Conservation (phyloP, 1,139 yeast species). For the Spathaspora jeffriesii region DNA sequence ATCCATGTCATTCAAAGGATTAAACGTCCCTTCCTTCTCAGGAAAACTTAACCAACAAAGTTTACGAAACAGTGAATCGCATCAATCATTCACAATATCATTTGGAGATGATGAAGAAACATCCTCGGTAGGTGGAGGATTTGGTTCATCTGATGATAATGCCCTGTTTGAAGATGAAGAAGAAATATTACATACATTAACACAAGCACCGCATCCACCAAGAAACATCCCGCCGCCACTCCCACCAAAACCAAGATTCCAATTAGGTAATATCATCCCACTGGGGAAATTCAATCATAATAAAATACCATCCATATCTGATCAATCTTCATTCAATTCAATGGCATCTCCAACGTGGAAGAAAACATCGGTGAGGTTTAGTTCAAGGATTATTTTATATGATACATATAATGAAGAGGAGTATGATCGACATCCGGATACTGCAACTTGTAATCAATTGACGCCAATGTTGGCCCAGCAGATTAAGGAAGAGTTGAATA, state of each 20-base stretch:
- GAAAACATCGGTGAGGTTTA: conserved; percentile 60
- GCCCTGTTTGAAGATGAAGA: conserved; percentile 10
- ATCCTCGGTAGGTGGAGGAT: conserved; percentile 26
- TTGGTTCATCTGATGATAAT: conserved; percentile 22
- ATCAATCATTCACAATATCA: conserved; percentile 44
- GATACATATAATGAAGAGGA: conserved; percentile 86
- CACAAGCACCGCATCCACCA: too few relatives aligned
- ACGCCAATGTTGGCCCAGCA: conserved; percentile 88
- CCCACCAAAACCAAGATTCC: conserved; percentile 6
- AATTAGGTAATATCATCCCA: conserved; percentile 10
- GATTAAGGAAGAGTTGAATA: conserved; percentile 84
- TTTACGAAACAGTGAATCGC: conserved; percentile 38
- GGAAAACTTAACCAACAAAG: conserved; percentile 28
- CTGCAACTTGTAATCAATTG: conserved; percentile 90
- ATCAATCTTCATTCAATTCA: conserved; percentile 18
- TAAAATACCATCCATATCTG: conserved; percentile 24
- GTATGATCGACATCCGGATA: conserved; percentile 92
- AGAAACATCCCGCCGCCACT: not conserved
- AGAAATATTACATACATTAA: conserved; percentile 8
- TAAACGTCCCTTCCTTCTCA: conserved; percentile 57
- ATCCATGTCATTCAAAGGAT: conserved; percentile 69
- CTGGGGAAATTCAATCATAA: conserved; percentile 24
- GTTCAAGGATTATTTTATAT: conserved; percentile 80
- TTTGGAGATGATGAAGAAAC: conserved; percentile 32
- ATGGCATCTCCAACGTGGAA: conserved; percentile 25